Evolutionary conservation across 805 yeast species (phyloP), one percentile per base, ranked within the genome.

Genomic region (Kazachstania bromeliacearum): DNA sequence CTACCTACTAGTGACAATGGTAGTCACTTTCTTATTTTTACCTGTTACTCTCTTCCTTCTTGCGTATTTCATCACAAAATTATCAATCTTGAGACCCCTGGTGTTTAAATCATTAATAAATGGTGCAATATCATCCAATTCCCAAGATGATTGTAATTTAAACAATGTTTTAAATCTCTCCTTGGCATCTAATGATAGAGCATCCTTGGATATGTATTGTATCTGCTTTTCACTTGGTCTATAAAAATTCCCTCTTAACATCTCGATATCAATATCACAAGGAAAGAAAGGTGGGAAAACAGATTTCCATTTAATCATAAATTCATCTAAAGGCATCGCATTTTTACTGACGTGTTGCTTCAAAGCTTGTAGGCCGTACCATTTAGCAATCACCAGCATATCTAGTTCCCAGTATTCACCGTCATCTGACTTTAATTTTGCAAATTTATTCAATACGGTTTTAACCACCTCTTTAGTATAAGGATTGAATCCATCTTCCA

Each of bases 361-460:
- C 16, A 84, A 60, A 0, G 77, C 61, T 35, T 68, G 63, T 2
- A 71, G 50, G 0, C 94, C 94, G 46, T 73, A 75, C 82, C 85
- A 83, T 33, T 50, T 51, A 1, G 78, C 67, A 2, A 80, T 66
- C 25, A 51, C 52, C 3, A 43, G 46, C 33, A 60, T 59, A 41
- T 78, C 67, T 8, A 83, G 45, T 15, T 45, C 42, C 46, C 62
- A 68, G 4, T 32, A 41, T 48, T 10, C 46, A 3, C 17, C n/a
- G 0, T 38, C 40, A 1, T 43, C 46, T 2, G 41, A 45, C 5
- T 67, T 52, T 12, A 16, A 20, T 4, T 34, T 31, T 5, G 54
- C 59, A 51, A 77, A 80, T 47, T 66, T 70, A 31, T 63, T 53
- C 31, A 77, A 44, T 0, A 79, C 66, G 0, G 85, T 70, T 20